A percentile compares a stretch with the other conserved stretches of the same genome.
phyloP scores from a whole-genome alignment of 2,329 filamentous ascomycete species.

The Graphilbum fragrans region DNA sequence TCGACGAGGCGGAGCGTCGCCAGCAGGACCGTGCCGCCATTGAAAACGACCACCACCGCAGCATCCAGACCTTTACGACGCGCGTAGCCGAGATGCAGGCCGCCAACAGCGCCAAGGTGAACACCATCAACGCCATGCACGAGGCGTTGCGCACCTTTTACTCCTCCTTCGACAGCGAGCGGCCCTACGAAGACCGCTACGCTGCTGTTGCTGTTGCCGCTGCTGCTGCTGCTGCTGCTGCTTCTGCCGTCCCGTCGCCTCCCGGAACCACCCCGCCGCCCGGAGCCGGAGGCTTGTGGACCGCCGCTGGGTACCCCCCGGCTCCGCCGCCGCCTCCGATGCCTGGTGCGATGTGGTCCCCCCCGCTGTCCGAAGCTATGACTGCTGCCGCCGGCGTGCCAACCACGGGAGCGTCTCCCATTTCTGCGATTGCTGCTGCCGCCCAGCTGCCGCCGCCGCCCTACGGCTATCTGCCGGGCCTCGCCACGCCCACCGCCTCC shows the following conservation, averaged over 20 bases:
- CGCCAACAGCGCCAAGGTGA: constrained; percentile 25
- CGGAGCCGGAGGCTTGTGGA: neutral
- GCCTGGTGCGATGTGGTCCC: neutral
- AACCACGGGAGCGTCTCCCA: constrained; percentile 6
- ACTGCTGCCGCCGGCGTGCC: neutral
- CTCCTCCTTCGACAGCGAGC: constrained; percentile 28
- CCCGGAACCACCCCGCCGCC: no score
- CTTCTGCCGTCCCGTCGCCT: no score
- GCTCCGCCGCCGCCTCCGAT: neutral
- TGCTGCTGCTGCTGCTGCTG: neutral
- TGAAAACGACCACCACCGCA: constrained; percentile 31
- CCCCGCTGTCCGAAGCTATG: neutral
- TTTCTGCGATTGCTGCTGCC: neutral
- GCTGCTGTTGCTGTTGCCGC: neutral
- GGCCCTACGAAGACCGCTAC: constrained; percentile 23
- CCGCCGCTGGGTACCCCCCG: no score
- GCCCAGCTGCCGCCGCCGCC: constrained; percentile 10
- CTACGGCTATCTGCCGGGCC: constrained; percentile 16
- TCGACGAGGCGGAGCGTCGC: constrained; percentile 50
- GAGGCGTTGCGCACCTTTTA: constrained; percentile 26
- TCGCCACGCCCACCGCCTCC: neutral
- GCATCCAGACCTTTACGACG: constrained; percentile 30
- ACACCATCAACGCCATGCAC: constrained; percentile 22
- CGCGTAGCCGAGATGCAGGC: constrained; percentile 24
- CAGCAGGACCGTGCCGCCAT: constrained; percentile 36